Base-by-base conservation (phyloP, 768 basidiomycete species). In the Trametes meyenii region DNA sequence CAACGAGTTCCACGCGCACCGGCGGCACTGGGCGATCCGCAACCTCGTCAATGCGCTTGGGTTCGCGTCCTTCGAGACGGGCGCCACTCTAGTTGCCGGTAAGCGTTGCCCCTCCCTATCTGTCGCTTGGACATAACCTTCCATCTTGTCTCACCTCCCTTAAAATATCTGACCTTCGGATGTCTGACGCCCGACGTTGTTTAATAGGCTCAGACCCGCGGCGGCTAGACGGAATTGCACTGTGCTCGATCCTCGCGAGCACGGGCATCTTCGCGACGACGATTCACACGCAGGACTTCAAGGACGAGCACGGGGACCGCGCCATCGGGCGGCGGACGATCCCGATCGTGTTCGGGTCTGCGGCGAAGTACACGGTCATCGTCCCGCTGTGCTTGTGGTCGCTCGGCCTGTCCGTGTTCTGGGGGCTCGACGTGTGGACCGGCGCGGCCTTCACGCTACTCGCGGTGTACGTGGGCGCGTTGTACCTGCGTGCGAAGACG, bases 181-280 rank as follows among this genome's bases (percentile, higher is more conserved):
- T 12, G 12, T 46, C 45, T 4, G 19, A 10, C 14, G 39, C 13
- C 45, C 24, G 45, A 24, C 21, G 21, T 11, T 21, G n/a, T 1
- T 1, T 24, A 5, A n/a, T 26, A 58, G 58, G 48, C 46, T 13
- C 12, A 10, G 59, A 71, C 44, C 67, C 65, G 40, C 58, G 63
- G 10, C 50, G 57, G 36, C 54, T 69, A 11, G 62, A 71, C 58
- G 29, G 40, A 7, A 61, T 61, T 29, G 65, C 70, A 11, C 21
- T 70, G 4, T 26, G 59, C 29, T 61, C 71, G 2, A 58, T 75
- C 39, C 43, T 61, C 36, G 55, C 70, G 10, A 78, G 75, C 48
- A 61, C 69, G 0, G 52, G 69, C 11, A 71, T 76, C 14, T 69
- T 77, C 8, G 52, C 72, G 43, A 74, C 74, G 8, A 79, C 78